Evolutionary conservation across 768 basidiomycete species (phyloP).

Genomic region (Pleurotus tuber-regium): DNA sequence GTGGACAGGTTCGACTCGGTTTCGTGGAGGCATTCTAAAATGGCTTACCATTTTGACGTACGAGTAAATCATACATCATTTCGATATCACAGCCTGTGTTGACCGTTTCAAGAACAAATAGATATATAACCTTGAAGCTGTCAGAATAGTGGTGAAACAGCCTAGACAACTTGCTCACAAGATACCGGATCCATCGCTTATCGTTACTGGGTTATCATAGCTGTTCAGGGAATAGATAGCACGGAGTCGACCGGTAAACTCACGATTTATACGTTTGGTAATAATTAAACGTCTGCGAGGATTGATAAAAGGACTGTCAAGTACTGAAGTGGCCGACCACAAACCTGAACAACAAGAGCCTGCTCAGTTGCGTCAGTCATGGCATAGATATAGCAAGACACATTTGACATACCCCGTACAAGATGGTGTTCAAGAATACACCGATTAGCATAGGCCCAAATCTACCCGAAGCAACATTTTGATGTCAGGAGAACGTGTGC

Average conservation of each 20-base stretch:
- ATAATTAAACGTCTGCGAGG: slow-evolving; percentile 11
- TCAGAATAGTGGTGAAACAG: neutral
- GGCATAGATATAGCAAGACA: neutral
- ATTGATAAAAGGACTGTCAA: neutral
- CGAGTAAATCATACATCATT: slow-evolving; percentile 13
- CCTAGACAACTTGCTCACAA: slow-evolving; percentile 1
- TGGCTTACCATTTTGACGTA: too few relatives aligned
- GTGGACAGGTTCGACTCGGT: too few relatives aligned
- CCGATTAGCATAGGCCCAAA: slow-evolving; percentile 9
- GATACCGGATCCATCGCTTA: slow-evolving; percentile 7
- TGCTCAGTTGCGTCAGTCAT: neutral
- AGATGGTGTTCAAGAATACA: slow-evolving; percentile 3
- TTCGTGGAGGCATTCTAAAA: too few relatives aligned
- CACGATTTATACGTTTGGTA: slow-evolving; percentile 11
- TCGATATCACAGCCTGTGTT: slow-evolving; percentile 13
- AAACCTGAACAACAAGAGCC: slow-evolving; percentile 8
- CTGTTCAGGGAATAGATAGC: neutral
- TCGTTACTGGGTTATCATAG: neutral
- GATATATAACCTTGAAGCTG: slow-evolving; percentile 14
- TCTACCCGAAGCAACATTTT: too few relatives aligned
- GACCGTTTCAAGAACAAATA: slow-evolving; percentile 14
- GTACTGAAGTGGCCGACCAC: neutral
- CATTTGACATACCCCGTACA: slow-evolving; percentile 8
- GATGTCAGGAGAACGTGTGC: too few relatives aligned
- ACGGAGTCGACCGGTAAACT: neutral